Evolutionary conservation across 345 rosid genomes (phyloP).

Genomic region (Laguncularia racemosa): DNA sequence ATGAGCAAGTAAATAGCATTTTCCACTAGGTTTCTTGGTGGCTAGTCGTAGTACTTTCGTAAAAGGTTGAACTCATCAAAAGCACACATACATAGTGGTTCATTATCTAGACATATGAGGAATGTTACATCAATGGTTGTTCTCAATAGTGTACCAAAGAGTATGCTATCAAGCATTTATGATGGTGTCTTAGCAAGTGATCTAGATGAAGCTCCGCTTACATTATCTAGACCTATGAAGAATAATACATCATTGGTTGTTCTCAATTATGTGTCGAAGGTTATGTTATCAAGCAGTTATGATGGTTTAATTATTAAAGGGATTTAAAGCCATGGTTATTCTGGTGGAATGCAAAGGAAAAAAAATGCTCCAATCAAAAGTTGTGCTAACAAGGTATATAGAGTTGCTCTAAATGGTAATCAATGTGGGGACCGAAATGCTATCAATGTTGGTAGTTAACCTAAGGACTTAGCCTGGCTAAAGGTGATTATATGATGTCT

Average conservation of each 20-base stretch:
- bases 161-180: no score
- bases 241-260: slow-evolving; percentile 65
- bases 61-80: no score
- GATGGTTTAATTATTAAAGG: slow-evolving; percentile 88
- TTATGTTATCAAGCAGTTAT: slow-evolving; percentile 68
- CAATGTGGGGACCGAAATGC: slow-evolving; percentile 59
- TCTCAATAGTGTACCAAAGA: no score
- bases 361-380: slow-evolving; percentile 78
- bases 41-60: no score
- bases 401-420: slow-evolving; percentile 37
- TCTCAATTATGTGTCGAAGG: slow-evolving; percentile 50
- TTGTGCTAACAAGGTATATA: slow-evolving; percentile 26
- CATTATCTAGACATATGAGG: no score
- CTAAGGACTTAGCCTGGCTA: slow-evolving; percentile 84
- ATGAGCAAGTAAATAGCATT: no score
- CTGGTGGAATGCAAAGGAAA: slow-evolving; percentile 65
- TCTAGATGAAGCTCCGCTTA: slow-evolving; percentile 64
- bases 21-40: no score
- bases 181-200: slow-evolving; percentile 65
- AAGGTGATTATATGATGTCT: no score
- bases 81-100: no score
- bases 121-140: no score
- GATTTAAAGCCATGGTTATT: slow-evolving; percentile 75
- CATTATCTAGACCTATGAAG: slow-evolving; percentile 83
- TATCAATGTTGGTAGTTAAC: slow-evolving; percentile 73